Base-by-base conservation (phyloP, 1,284 basidiomycete species). In the Ganoderma lucidum region DNA sequence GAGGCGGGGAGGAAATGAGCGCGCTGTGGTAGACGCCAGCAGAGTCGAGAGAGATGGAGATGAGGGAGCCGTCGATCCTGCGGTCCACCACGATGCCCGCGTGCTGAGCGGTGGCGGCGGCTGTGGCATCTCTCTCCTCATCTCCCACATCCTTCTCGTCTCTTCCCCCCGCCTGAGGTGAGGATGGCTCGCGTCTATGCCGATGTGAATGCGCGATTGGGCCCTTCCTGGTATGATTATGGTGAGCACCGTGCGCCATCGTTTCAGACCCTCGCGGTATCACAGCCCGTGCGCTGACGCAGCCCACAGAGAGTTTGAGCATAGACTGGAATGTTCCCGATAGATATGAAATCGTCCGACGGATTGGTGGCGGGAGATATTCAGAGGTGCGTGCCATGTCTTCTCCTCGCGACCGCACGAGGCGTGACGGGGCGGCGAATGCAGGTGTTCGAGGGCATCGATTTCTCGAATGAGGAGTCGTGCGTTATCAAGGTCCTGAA, bases 341-440 rank as follows among this genome's bases (percentile, higher is more conserved):
- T 85, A 95, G 97, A 82, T 99, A 99, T 80, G 98, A 99, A 85
- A 97, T 99, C 78, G 94, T 98, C 56, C 88, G 96, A 72, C 97
- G 98, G 82, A 96, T 99, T n/a, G 97, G 97, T 32, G 86, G 97
- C 63, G 97, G 97, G 73, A 98, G 98, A 82, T 97, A 97, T 81
- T 96, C 95, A 42, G 96, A 98, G 88, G 95, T 95, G 73, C 59
- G 75, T 73, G 71, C 37, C 37, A n/a, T 23, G 10, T 30, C 62
- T 51, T 42, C 64, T 42, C 15, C 44, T 12, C 51, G 14, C 35
- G 35, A 45, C 6, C 30, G 35, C 4, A 9, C 4, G 19, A 39
- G 19, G 6, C 8, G 19, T 32, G 35, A 59, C 35, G 35, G 35
- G 35, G 32, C 35, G 19, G 19, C 59, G 59, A 42, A 30, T 3